phyloP scores from a whole-genome alignment of 2,329 filamentous ascomycete species.

The Helotiales sp. region DNA sequence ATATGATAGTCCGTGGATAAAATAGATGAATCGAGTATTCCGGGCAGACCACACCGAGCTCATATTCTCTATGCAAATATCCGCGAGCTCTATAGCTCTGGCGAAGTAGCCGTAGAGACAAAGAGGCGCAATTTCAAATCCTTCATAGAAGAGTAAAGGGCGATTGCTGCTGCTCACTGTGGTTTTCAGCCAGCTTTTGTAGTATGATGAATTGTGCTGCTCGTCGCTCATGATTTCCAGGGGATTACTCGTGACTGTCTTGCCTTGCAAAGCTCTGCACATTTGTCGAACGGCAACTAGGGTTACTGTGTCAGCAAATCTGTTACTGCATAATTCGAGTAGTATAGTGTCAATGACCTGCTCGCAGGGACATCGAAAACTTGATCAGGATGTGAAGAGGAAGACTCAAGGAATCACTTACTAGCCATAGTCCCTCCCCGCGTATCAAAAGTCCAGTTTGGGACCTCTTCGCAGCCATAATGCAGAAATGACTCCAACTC shows the following conservation, averaged over 20 bases:
- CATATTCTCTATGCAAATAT: conserved; percentile 52
- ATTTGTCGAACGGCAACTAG: conserved; percentile 65
- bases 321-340: too few relatives aligned
- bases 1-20: conserved; percentile 65
- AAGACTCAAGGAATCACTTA: neutral
- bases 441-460: conserved; percentile 72
- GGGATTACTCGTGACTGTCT: conserved; percentile 58
- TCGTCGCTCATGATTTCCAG: conserved; percentile 68
- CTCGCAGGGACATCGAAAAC: neutral
- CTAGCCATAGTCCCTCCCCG: conserved; percentile 72
- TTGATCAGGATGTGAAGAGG: neutral
- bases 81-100: conserved; percentile 62
- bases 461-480: conserved; percentile 75
- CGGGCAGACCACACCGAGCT: conserved; percentile 63
- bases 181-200: conserved; percentile 62
- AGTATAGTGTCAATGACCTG: too few relatives aligned
- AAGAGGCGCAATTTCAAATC: conserved; percentile 65
- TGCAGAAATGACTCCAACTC: conserved; percentile 73
- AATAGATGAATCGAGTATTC: conserved; percentile 59
- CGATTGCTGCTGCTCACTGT: conserved; percentile 62
- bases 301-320: neutral
- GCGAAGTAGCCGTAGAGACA: conserved; percentile 69
- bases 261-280: conserved; percentile 74
- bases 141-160: conserved; percentile 71
- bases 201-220: conserved; percentile 63